Conservation (phyloP, 2,329 filamentous ascomycete species). For the Coniosporium tulheliwenetii region DNA sequence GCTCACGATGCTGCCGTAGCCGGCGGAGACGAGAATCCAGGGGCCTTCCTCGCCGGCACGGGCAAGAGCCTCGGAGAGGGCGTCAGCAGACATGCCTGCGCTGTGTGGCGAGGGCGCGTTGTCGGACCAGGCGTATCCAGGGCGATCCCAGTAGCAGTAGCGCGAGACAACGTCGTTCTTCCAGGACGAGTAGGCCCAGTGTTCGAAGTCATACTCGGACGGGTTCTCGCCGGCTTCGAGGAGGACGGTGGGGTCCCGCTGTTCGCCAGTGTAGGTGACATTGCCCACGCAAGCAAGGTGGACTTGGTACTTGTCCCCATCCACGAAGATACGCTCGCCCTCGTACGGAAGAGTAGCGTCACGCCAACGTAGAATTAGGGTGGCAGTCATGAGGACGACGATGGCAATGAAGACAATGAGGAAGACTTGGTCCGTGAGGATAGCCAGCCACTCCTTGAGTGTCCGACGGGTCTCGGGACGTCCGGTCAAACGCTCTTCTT, state of each 20-base stretch:
- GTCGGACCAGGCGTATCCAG: constrained; percentile 77
- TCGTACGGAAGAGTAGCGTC: constrained; percentile 61
- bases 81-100: constrained; percentile 83
- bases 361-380: constrained; percentile 61
- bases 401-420: constrained; percentile 54
- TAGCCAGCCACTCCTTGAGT: constrained; percentile 67
- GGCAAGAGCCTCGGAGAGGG: constrained; percentile 71
- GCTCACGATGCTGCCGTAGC: constrained; percentile 75
- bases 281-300: constrained; percentile 80
- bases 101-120: constrained; percentile 88
- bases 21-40: constrained; percentile 76
- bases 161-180: constrained; percentile 68
- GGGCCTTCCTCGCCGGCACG: constrained; percentile 70
- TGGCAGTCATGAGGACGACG: constrained; percentile 61
- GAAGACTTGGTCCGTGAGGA: constrained; percentile 58
- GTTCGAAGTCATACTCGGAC: constrained; percentile 63
- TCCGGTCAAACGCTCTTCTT: constrained; percentile 84
- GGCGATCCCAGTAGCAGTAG: constrained; percentile 93
- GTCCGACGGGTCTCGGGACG: constrained; percentile 73
- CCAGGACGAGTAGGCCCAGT: constrained; percentile 61
- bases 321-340: constrained; percentile 65
- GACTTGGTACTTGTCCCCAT: constrained; percentile 69
- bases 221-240: constrained; percentile 72
- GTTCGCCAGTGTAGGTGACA: constrained; percentile 30
- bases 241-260: constrained; percentile 59